These are phyloP conservation scores for Polyplosphaeria fusca DNA, from an alignment of 495 filamentous ascomycete genomes.

Conservation along the genomic window DNA sequence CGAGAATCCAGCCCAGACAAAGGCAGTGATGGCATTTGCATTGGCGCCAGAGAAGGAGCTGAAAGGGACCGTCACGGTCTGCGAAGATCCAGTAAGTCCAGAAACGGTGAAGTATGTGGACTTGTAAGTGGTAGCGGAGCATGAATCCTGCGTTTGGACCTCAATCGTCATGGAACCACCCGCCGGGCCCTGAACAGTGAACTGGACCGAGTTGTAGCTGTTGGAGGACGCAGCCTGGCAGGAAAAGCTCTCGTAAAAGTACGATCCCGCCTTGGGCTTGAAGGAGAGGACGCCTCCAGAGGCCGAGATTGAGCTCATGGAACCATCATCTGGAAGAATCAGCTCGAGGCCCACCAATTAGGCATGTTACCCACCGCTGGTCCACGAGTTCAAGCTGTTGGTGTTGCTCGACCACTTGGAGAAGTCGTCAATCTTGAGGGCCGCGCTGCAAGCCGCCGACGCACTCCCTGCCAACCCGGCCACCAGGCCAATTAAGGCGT, in stretches of 20 bases:
- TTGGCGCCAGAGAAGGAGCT: slow-evolving; percentile 52
- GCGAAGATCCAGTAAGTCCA: slow-evolving; percentile 50
- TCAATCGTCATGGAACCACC: slow-evolving; percentile 52
- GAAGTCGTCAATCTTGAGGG: slow-evolving; percentile 59
- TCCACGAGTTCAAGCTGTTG: slow-evolving; percentile 50
- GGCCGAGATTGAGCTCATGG: slow-evolving; percentile 51
- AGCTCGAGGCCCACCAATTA: neutral
- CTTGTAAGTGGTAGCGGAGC: slow-evolving; percentile 45
- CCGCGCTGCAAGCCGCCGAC: slow-evolving; percentile 47
- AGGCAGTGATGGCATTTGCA: slow-evolving; percentile 49
- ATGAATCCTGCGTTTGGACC: slow-evolving; percentile 51
- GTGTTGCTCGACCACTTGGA: slow-evolving; percentile 49
- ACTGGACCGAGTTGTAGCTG: slow-evolving; percentile 53
- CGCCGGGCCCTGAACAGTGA: slow-evolving; percentile 54
- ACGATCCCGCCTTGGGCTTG: slow-evolving; percentile 48
- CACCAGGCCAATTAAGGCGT: slow-evolving; percentile 29
- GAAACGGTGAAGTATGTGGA: slow-evolving; percentile 48
- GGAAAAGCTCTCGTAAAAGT: slow-evolving; percentile 57
- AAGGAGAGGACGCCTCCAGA: slow-evolving; percentile 50
- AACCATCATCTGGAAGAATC: slow-evolving; percentile 51
- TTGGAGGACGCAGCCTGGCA: slow-evolving; percentile 48
- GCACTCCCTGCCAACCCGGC: slow-evolving; percentile 16
- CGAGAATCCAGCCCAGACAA: slow-evolving; percentile 53
- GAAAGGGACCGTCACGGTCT: slow-evolving; percentile 55
- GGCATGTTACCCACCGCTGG: slow-evolving; percentile 48